A percentile compares a stretch with the other conserved stretches of the same genome.
Evolutionary conservation across 192 early-diverging fungal species (phyloP).

Genomic region (Backusella morwellensis): DNA sequence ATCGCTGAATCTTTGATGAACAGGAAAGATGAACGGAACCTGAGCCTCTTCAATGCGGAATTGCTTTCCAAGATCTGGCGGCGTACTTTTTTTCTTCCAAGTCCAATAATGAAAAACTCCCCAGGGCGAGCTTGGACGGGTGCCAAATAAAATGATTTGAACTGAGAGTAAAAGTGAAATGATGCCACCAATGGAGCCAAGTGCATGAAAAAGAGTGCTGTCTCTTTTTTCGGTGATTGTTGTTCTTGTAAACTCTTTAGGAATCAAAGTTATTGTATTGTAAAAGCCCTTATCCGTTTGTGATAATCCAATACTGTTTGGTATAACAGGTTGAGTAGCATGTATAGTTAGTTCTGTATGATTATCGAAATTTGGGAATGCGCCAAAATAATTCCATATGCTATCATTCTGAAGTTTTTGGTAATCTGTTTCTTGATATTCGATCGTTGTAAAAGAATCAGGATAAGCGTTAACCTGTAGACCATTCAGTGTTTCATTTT

Average conservation of each 20-base stretch:
- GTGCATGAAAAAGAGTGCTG: background rate
- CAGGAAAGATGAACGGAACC: background rate
- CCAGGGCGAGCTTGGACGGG: background rate
- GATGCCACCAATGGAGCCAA: slow-evolving; percentile 16
- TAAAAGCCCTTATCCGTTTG: background rate
- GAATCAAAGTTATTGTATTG: background rate
- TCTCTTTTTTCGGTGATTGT: slow-evolving; percentile 10
- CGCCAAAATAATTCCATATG: background rate
- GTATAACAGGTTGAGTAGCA: background rate
- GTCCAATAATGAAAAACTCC: background rate
- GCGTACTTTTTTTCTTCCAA: background rate
- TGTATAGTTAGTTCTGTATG: background rate
- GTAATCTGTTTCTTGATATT: background rate
- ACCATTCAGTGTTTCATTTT: background rate
- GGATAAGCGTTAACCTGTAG: background rate
- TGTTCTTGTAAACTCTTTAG: background rate
- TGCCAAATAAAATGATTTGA: slow-evolving; percentile 9
- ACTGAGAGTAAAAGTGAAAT: background rate
- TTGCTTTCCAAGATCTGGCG: background rate
- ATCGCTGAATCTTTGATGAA: background rate
- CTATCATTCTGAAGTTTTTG: background rate
- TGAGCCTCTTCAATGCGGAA: background rate
- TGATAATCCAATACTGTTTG: no score
- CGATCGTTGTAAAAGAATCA: background rate
- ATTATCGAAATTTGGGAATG: background rate